Conservation (phyloP, 768 basidiomycete species). For the Lactifluus piperatus region DNA sequence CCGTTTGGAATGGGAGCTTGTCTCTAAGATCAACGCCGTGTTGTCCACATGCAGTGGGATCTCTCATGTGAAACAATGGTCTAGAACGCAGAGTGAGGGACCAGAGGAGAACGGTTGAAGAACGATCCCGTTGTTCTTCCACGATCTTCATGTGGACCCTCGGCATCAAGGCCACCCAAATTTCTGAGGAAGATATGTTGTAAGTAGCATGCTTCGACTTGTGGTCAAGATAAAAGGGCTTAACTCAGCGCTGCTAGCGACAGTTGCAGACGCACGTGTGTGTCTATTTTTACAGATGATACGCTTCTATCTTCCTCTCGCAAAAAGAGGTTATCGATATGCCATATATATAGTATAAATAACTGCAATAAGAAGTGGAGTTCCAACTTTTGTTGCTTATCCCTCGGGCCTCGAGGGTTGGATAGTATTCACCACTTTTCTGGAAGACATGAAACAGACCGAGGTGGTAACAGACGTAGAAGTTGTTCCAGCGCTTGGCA, state of each 20-base stretch:
- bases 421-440: neutral
- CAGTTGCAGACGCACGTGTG: slow-evolving; percentile 6
- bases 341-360: slow-evolving; percentile 2
- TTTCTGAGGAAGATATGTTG: neutral
- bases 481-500: slow-evolving; percentile 5
- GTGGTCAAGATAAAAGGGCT: neutral
- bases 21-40: neutral
- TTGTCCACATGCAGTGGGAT: neutral
- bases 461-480: neutral
- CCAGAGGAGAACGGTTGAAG: neutral
- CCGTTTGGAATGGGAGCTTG: neutral
- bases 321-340: neutral
- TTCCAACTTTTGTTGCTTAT: neutral
- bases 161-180: too few relatives aligned
- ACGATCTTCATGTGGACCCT: neutral
- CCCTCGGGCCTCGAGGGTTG: neutral
- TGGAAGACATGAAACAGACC: neutral
- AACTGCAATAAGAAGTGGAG: neutral
- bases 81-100: neutral
- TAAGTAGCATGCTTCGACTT: neutral
- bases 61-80: neutral
- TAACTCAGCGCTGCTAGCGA: neutral
- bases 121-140: neutral
- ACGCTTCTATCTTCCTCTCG: neutral
- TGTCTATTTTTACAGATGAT: neutral